Percentiles rank a stretch among this genome's conserved stretches.
phyloP scores from a whole-genome alignment of 495 filamentous ascomycete genomes.

The Hypoxylon lienhwacheense region DNA sequence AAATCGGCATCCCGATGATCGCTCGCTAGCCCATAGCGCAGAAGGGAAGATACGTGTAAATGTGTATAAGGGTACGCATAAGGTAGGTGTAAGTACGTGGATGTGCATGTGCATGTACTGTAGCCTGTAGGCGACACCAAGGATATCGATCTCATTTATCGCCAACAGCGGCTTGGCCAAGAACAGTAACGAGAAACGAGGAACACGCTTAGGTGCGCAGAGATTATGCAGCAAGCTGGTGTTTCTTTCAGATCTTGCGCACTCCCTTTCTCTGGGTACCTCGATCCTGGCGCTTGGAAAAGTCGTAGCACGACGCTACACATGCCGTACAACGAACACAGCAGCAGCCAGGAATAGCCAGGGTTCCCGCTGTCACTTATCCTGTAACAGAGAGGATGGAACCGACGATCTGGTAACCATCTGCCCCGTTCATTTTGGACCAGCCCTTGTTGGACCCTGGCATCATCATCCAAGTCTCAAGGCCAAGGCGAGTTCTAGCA shows the following conservation, averaged over 20 bases:
- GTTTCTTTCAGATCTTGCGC: conserved; percentile 40
- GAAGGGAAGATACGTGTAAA: conserved; percentile 32
- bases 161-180: conserved; percentile 34
- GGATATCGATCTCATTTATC: conserved; percentile 26
- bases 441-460: conserved; percentile 7
- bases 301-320: conserved; percentile 32
- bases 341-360: conserved; percentile 32
- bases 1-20: conserved; percentile 4
- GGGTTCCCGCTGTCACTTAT: conserved; percentile 25
- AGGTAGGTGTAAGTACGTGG: conserved; percentile 31
- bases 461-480: conserved; percentile 11
- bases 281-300: conserved; percentile 40
- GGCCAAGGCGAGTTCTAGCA: conserved; percentile 2
- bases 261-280: conserved; percentile 30
- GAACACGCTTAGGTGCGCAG: conserved; percentile 38
- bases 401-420: conserved; percentile 16
- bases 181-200: conserved; percentile 43
- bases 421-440: not conserved
- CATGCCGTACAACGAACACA: conserved; percentile 36
- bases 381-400: conserved; percentile 19
- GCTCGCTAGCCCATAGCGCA: conserved; percentile 1
- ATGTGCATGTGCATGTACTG: conserved; percentile 19
- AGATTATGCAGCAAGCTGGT: conserved; percentile 42
- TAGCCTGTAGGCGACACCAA: conserved; percentile 35
- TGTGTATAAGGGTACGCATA: too few species aligned